Conservation (phyloP, 805 yeast species). For the Clavispora phyllophila region DNA sequence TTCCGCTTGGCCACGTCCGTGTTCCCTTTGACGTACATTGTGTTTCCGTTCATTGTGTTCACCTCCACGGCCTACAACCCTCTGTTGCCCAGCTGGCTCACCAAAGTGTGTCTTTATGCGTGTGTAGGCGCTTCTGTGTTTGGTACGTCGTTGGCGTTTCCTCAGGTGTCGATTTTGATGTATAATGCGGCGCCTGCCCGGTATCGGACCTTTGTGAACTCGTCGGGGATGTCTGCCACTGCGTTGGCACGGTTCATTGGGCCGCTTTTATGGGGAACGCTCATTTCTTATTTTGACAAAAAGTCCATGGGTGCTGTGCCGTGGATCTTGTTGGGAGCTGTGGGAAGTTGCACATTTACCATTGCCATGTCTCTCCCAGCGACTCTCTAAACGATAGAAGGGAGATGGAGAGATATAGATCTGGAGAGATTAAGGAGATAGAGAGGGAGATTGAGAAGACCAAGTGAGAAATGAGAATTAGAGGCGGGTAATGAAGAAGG, state of each 20-base stretch:
- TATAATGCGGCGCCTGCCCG: slow-evolving; percentile 51
- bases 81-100: slow-evolving; percentile 19
- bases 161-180: slow-evolving; percentile 48
- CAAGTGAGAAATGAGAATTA: too few species aligned
- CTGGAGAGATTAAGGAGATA: too few species aligned
- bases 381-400: too few species aligned
- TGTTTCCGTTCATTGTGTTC: slow-evolving; percentile 46
- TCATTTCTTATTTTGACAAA: slow-evolving; percentile 27
- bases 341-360: slow-evolving; percentile 14
- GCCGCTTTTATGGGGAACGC: slow-evolving; percentile 52
- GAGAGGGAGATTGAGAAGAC: too few species aligned
- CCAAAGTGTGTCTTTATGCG: slow-evolving; percentile 23
- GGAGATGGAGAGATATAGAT: too few species aligned
- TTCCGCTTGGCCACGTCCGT: slow-evolving; percentile 35
- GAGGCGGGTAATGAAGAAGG: too few species aligned
- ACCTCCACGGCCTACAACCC: slow-evolving; percentile 32
- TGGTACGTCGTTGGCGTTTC: slow-evolving; percentile 44
- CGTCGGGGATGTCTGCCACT: slow-evolving; percentile 47
- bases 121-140: slow-evolving; percentile 24
- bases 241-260: slow-evolving; percentile 55
- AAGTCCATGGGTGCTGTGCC: slow-evolving; percentile 22
- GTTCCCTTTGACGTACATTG: slow-evolving; percentile 42
- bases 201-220: slow-evolving; percentile 56
- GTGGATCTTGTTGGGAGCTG: slow-evolving; percentile 27
- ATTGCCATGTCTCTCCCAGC: slow-evolving; percentile 3